phyloP scores from a whole-genome alignment of 2,329 filamentous ascomycete genomes.

The Lanzia echinophila region DNA sequence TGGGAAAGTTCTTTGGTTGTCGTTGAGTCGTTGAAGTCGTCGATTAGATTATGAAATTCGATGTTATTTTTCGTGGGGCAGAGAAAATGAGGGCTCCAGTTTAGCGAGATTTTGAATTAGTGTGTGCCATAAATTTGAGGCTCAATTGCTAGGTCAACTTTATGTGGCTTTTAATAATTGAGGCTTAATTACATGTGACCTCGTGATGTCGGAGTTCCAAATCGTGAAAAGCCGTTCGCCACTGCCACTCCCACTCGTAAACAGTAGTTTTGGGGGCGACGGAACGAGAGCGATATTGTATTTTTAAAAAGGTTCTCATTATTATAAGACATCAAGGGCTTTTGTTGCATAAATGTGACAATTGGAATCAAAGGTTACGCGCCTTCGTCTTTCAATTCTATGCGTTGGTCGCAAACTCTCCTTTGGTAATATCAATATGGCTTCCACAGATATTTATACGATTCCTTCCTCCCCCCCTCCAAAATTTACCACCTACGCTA shows the following conservation, averaged over 20 bases:
- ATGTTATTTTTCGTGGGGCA: slow-evolving; percentile 21
- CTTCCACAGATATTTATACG: slow-evolving; percentile 29
- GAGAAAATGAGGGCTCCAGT: slow-evolving; percentile 6
- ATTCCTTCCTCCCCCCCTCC: slow-evolving; percentile 19
- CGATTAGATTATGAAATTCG: too few relatives aligned
- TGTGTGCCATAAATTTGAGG: too few relatives aligned
- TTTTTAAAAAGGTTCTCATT: too few relatives aligned
- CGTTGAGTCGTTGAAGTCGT: slow-evolving; percentile 28
- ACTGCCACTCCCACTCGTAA: too few relatives aligned
- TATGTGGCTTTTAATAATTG: too few relatives aligned
- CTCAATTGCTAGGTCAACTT: too few relatives aligned
- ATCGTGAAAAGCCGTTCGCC: too few relatives aligned
- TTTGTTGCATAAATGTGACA: too few relatives aligned
- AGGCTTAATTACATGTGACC: not conserved
- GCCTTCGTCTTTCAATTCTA: slow-evolving; percentile 13
- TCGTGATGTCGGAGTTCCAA: too few relatives aligned
- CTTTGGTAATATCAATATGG: slow-evolving; percentile 30
- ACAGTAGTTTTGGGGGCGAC: too few relatives aligned
- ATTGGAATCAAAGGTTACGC: slow-evolving; percentile 20
- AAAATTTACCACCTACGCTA: slow-evolving; percentile 15
- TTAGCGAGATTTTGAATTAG: slow-evolving; percentile 11
- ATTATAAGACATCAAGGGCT: too few relatives aligned
- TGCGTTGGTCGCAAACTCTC: slow-evolving; percentile 22
- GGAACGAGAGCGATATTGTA: not conserved
- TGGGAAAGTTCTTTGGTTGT: slow-evolving; percentile 16